Percentiles rank a stretch among this genome's conserved stretches.
phyloP scores from a whole-genome alignment of 768 basidiomycete genomes.

The Amanita subjunquillea region DNA sequence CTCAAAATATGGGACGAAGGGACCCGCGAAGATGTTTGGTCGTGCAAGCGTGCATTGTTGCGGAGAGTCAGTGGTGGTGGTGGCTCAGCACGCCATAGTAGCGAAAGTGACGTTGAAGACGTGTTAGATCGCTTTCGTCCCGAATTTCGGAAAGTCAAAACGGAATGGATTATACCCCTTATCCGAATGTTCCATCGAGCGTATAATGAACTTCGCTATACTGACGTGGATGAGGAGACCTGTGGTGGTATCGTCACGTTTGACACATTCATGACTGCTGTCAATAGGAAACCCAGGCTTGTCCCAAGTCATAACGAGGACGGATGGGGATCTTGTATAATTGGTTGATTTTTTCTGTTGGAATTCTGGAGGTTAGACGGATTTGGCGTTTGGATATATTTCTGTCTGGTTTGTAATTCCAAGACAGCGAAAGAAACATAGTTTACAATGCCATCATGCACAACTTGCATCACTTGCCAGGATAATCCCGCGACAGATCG shows the following conservation, averaged over 20 bases:
- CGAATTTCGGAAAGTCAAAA: conserved; percentile 2
- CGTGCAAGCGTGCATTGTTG: conserved; percentile 1
- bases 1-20: conserved; percentile 3
- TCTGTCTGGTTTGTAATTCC: not conserved
- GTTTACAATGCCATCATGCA: not conserved
- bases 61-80: not conserved
- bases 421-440: not conserved
- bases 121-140: conserved; percentile 2
- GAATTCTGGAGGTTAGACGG: not conserved
- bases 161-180: conserved; percentile 10
- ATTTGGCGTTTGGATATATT: not conserved
- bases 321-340: conserved; percentile 1
- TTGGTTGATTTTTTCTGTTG: not conserved
- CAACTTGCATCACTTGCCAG: conserved; percentile 19
- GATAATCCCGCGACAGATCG: conserved; percentile 72
- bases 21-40: not conserved
- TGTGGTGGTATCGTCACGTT: conserved; percentile 10
- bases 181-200: conserved; percentile 2
- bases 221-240: conserved; percentile 6
- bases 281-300: conserved; percentile 8
- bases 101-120: not conserved
- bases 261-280: conserved; percentile 12
- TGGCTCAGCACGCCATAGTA: not conserved
- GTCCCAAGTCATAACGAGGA: not conserved
- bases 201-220: conserved; percentile 1